Base-by-base conservation (phyloP, 768 basidiomycete species). In the Grammothele lineata region DNA sequence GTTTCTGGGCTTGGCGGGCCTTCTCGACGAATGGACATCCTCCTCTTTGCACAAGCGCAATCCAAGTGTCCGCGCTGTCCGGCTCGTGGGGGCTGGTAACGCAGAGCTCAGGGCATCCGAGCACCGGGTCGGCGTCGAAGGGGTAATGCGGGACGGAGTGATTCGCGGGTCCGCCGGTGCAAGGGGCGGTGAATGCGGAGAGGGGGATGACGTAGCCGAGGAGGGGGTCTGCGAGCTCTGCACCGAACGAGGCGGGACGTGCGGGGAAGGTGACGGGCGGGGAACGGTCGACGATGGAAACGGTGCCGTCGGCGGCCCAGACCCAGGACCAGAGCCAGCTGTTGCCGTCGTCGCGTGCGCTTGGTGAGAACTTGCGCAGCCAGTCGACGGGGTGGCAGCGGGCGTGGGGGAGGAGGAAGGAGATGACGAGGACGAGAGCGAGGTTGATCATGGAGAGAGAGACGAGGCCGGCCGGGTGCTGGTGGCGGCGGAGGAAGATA, bases 11-110 rank as follows among this genome's bases (percentile, higher is more conserved):
- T 47, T 61, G 63, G 22, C 72, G 50, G 22, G 74, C 90, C 72
- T 98, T 98, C 58, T 83, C 85, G 10, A 89, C 85, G 61, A 98
- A 98, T 48, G 92, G 83, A 64, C 95, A 98, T 43, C 80, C 69
- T 1, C 94, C 94, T 33, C 95, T 73, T 64, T 95, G 87, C 0
- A 96, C 84, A 40, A 97, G 76, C 0, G 92, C 95, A 62, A 97
- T 89, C 87, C 91, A 94, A 9, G 81, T 71, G 47, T 91, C 89
- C 11, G 75, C 71, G 18, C 66, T 70, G 46, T 77, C 75, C 0
- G 88, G 89, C 15, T 71, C 64, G 50, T 78, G 61, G 2, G 74
- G 67, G 1, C 83, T 83, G 36, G 57, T 63, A 3, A 76, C 55
- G 48, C 89, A 91, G 17, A 91, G 72, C 3, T 71, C 66, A 4